Conservation (phyloP, 2,329 filamentous ascomycete species). For the Sclerotinia glacialis region DNA sequence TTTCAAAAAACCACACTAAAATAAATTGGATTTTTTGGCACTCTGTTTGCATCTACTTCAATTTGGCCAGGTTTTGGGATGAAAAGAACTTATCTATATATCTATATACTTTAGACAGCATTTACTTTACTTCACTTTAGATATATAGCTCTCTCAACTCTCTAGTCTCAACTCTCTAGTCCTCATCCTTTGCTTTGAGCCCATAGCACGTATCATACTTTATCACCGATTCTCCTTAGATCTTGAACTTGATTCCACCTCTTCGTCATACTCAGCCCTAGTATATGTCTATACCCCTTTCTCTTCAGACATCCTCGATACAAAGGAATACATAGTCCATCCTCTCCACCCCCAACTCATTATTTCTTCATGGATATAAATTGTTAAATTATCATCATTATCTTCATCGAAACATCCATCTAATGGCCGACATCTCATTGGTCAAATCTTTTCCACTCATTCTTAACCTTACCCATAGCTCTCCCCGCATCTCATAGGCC, state of each 20-base stretch:
- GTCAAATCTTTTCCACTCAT: not conserved
- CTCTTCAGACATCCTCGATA: too few species aligned
- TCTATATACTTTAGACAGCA: not conserved
- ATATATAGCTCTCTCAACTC: not conserved
- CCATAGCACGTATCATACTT: not conserved
- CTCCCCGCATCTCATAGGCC: constrained; percentile 13
- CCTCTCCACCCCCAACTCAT: too few species aligned
- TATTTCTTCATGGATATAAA: too few species aligned
- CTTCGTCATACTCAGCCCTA: too few species aligned
- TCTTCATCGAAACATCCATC: too few species aligned
- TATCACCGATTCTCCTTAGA: not conserved
- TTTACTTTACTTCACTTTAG: not conserved
- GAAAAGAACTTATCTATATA: not conserved
- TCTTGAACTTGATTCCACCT: not conserved
- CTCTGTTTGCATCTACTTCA: not conserved
- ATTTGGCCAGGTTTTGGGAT: not conserved
- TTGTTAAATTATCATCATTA: too few species aligned
- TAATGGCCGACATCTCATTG: not conserved
- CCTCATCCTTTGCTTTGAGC: not conserved
- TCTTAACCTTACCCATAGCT: not conserved
- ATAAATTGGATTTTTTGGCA: not conserved
- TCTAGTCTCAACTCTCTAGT: not conserved
- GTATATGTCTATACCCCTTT: too few species aligned
- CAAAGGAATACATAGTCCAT: too few species aligned
- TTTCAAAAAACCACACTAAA: not conserved